phyloP scores from a whole-genome alignment of 352 stramenopile genomes.

The Thraustochytrium striatum region DNA sequence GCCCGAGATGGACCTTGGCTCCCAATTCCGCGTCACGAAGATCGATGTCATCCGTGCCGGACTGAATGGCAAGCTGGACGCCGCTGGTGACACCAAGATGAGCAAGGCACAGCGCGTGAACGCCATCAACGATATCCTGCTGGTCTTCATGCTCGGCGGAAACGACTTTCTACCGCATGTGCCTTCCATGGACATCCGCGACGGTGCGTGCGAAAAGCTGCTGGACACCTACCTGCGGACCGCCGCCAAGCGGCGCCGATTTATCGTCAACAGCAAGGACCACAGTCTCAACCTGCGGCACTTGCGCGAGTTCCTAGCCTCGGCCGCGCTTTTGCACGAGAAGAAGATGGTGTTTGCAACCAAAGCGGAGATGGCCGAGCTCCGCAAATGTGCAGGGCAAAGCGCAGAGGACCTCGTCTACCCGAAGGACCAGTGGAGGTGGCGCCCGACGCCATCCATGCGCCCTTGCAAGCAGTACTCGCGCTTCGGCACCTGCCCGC shows the following conservation, averaged over 20 bases:
- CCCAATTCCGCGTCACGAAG: constrained; percentile 59
- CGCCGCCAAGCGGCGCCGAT: neutral
- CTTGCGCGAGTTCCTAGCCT: too few relatives aligned
- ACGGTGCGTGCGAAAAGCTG: constrained; percentile 57
- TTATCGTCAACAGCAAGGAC: constrained; percentile 16
- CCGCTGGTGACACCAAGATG: constrained; percentile 75
- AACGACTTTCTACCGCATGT: constrained; percentile 97
- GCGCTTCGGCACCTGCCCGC: too few relatives aligned
- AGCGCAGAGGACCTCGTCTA: too few relatives aligned
- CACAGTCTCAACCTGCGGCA: neutral
- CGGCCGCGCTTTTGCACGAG: too few relatives aligned
- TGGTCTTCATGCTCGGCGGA: constrained; percentile 96
- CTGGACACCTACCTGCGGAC: constrained; percentile 55
- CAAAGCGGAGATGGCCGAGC: too few relatives aligned
- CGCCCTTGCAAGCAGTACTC: too few relatives aligned
- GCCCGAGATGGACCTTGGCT: constrained; percentile 67
- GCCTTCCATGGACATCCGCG: constrained; percentile 86
- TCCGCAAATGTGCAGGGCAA: too few relatives aligned
- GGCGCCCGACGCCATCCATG: too few relatives aligned
- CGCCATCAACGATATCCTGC: constrained; percentile 98
- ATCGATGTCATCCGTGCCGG: too few relatives aligned
- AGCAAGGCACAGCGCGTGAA: constrained; percentile 88
- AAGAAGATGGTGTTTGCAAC: too few relatives aligned
- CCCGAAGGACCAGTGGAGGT: too few relatives aligned
- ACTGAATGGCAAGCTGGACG: too few relatives aligned